Evolutionary conservation across 73 alveolate genomes (phyloP), one percentile per base, ranked within the genome.

Genomic region (Loxodes magnus): DNA sequence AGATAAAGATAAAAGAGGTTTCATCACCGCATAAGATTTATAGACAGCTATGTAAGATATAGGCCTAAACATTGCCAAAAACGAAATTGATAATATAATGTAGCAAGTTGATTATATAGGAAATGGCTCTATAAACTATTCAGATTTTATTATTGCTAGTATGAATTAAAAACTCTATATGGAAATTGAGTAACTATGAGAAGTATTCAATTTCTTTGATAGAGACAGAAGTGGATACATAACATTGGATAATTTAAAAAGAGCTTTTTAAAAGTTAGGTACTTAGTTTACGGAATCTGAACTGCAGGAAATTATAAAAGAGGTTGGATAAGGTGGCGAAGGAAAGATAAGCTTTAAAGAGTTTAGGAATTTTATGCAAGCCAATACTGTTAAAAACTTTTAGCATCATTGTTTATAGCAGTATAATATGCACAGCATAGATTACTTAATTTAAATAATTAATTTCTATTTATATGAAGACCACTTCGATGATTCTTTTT

Each of bases 71-170:
- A 25, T 46, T 12, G 50, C 34, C 17, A 9, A 14, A 2, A 41
- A 46, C 7, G 59, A 46, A 46, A 46, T 46, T 25, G 59, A 46
- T 10, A n/a, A 10, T 21, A 5, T 46, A 22, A 24, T 46, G 15
- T 25, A 25, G 27, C 22, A 46, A n/a, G 16, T 12, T 2, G 14
- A 12, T 1, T 46, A 46, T 46, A 46, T 46, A 0, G 59, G 39
- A 21, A 22, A 23, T n/a, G 43, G 43, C 1, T n/a, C 10, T n/a
- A n/a, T 33, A 33, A 33, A 33, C 14, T 33, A 33, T 33, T 2
- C 43, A 33, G 2, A n/a, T n/a, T 33, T 33, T 33, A n/a, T 33
- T n/a, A 33, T 33, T 0, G 43, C 43, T n/a, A 16, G 20, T 0
- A n/a, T 33, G 2, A 16, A 12, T 1, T n/a, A 16, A 33, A 33